Percentiles rank a stretch among this genome's conserved stretches.
These are phyloP conservation scores for Orbilia ellipsospora DNA, from an alignment of 2,329 filamentous ascomycete genomes.

Conservation along the genomic window DNA sequence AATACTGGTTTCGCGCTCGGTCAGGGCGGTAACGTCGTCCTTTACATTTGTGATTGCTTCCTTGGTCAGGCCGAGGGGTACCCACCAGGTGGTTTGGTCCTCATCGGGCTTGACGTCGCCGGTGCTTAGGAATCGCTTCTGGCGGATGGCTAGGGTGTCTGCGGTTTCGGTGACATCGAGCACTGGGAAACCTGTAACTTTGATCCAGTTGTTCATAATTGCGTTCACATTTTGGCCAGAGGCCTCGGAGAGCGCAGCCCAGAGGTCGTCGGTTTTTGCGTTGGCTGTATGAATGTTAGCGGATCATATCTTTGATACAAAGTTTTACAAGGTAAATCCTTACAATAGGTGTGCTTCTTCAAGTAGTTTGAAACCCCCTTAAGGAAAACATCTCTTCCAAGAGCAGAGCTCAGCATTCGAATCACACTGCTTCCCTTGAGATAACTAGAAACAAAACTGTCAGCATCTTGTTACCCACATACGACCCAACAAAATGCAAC, in stretches of 20 bases:
- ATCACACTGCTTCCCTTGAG: conserved; percentile 92
- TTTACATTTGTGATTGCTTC: conserved; percentile 69
- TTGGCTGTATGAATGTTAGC: conserved; percentile 64
- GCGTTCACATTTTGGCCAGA: conserved; percentile 86
- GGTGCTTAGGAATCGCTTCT: conserved; percentile 88
- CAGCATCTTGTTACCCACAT: background rate
- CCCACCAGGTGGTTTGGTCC: conserved; percentile 93
- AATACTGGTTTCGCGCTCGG: conserved; percentile 80
- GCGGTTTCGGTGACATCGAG: conserved; percentile 85
- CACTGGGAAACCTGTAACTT: conserved; percentile 93
- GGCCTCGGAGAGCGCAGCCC: conserved; percentile 85
- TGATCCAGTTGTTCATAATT: conserved; percentile 95
- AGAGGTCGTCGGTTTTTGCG: conserved; percentile 90
- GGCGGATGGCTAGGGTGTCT: conserved; percentile 82
- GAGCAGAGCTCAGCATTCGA: conserved; percentile 91
- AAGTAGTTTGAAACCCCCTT: conserved; percentile 91
- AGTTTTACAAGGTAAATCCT: conserved; percentile 30
- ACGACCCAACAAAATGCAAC: conserved; percentile 49
- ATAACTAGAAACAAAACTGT: conserved; percentile 16
- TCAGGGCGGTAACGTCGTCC: conserved; percentile 74
- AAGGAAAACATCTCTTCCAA: conserved; percentile 88
- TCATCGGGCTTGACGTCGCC: conserved; percentile 92
- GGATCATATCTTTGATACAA: background rate
- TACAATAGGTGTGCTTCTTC: conserved; percentile 84
- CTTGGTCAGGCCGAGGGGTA: conserved; percentile 86